Percentiles rank a stretch among this genome's conserved stretches.
phyloP scores from a whole-genome alignment of 164 flowering plant genomes.

The Sextonia rubra region DNA sequence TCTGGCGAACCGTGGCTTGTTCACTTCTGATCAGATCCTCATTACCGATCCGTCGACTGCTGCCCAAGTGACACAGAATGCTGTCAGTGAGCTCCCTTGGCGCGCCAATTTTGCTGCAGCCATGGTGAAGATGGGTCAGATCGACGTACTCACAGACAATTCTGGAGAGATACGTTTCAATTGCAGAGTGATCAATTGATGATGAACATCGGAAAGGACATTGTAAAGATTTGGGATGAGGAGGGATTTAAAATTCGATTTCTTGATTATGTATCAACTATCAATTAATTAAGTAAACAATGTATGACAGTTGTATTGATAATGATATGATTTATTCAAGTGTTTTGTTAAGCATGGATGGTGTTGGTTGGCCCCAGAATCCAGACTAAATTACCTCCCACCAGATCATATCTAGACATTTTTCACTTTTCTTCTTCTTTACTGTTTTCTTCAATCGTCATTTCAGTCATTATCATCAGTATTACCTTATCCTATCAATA shows the following conservation, averaged over 20 bases:
- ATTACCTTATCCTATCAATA: no score
- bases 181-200: constrained; percentile 45
- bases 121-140: constrained; percentile 62
- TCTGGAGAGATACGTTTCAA: constrained; percentile 46
- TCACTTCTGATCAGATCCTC: constrained; percentile 56
- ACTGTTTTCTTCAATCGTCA: no score
- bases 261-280: neutral
- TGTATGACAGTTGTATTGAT: neutral
- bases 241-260: no score
- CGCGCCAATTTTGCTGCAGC: constrained; percentile 39
- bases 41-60: constrained; percentile 30
- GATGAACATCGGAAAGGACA: neutral
- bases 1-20: constrained; percentile 29
- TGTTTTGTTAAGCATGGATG: no score
- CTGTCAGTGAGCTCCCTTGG: constrained; percentile 31
- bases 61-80: constrained; percentile 33
- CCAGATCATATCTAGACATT: no score
- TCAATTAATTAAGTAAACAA: neutral
- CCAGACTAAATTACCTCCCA: no score
- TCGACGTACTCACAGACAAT: constrained; percentile 44
- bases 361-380: no score
- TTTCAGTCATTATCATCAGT: no score
- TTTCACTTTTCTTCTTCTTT: no score
- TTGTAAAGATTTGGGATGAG: neutral
- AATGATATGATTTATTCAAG: neutral